Evolutionary conservation across 2,329 filamentous ascomycete genomes (phyloP), one percentile per base, ranked within the genome.

Genomic region (Biscogniauxia mediterranea): DNA sequence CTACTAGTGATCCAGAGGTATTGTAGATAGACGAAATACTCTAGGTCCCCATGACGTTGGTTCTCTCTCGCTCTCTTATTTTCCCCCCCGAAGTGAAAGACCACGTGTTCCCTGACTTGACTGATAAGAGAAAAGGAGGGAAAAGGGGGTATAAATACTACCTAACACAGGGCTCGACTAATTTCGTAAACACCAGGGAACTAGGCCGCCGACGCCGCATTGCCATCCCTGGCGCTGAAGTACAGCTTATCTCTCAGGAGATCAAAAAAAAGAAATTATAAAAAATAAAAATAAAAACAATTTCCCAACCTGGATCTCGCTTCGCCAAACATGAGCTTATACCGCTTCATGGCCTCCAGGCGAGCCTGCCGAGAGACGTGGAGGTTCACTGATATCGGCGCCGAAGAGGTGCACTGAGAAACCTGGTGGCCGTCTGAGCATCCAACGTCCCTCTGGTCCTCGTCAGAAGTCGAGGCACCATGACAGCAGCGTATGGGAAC

Each of bases 281-380:
- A n/a, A n/a, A n/a, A n/a, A n/a, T n/a, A n/a, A n/a, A n/a, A n/a
- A n/a, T n/a, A n/a, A n/a, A n/a, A n/a, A n/a, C n/a, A n/a, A 77
- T 76, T 32, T 82, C 70, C 54, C 75, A 74, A 28, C 79, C 78
- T 5, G 76, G 74, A 1, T 72, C 72, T 21, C 77, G 74, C 38
- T 75, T 76, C 55, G 80, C 78, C 78, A 60, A 83, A 81, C 59
- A 72, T 70, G 46, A 72, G 75, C 13, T 58, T 65, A 63, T 82
- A 82, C 23, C 69, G 70, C 63, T 76, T 77, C 55, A 79, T 64
- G 3, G 80, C 76, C 64, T 82, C 79, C 58, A 61, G 55, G 46
- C 81, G 80, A 17, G 81, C 80, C 68, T 83, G 81, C 60, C 71
- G 69, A 68, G 80, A 82, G 57, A 73, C 75, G 62, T 82, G 78